Percentiles rank a stretch among this genome's conserved stretches.
Conservation (phyloP, 164 flowering plant genomes). For the Santalum album region DNA sequence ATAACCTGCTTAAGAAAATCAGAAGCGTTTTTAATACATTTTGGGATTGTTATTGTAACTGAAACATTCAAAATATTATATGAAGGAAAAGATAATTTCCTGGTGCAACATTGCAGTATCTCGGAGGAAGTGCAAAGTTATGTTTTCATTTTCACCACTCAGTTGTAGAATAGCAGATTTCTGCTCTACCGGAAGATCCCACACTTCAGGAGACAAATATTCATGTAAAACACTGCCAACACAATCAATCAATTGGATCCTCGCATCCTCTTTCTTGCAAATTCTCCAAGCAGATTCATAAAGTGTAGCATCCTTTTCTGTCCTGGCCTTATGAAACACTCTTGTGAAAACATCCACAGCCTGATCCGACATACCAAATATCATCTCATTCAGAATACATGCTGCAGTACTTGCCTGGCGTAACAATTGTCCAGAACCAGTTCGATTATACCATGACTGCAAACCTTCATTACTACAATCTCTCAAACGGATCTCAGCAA, state of each 20-base stretch:
- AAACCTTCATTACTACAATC: constrained; percentile 59
- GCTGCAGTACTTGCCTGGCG: constrained; percentile 83
- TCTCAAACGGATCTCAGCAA: constrained; percentile 59
- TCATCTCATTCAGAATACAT: constrained; percentile 79
- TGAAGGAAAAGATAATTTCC: constrained; percentile 31
- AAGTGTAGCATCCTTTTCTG: constrained; percentile 5
- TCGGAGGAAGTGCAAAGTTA: constrained; percentile 42
- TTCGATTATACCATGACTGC: constrained; percentile 72
- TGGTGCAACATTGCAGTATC: constrained; percentile 76
- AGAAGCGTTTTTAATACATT: constrained; percentile 11
- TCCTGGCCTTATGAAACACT: constrained; percentile 37
- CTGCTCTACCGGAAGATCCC: constrained; percentile 68
- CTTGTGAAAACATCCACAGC: constrained; percentile 28
- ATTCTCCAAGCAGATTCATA: constrained; percentile 36
- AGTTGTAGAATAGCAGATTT: constrained; percentile 22
- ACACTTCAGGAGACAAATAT: constrained; percentile 73
- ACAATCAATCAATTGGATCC: constrained; percentile 52
- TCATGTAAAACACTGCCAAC: constrained; percentile 80
- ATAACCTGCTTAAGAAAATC: constrained; percentile 52
- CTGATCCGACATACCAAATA: constrained; percentile 75
- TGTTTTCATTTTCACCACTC: constrained; percentile 33
- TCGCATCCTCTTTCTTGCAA: constrained; percentile 18
- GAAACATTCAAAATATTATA: neutral
- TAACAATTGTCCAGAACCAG: constrained; percentile 69
- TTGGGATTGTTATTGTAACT: neutral